A percentile compares a stretch with the other conserved stretches of the same genome.
Evolutionary conservation across 2,329 filamentous ascomycete species (phyloP).

Genomic region (Venturia carpophila): DNA sequence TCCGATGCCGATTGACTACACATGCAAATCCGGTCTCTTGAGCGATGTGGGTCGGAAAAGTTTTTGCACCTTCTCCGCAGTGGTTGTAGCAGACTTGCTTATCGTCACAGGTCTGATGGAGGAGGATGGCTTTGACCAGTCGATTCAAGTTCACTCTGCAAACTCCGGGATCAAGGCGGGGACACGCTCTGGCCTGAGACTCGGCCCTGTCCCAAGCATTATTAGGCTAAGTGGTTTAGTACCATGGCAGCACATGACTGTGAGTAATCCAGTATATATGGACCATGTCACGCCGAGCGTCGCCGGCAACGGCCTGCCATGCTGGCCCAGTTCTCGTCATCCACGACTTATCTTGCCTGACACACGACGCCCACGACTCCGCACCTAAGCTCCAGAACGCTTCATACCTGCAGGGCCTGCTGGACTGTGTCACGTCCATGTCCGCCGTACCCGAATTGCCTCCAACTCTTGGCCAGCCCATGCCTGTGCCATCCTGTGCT

Average conservation of each 20-base stretch:
- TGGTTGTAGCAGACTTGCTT: neutral
- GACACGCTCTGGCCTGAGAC: neutral
- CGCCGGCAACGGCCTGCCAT: neutral
- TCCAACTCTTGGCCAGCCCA: neutral
- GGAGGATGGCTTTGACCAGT: neutral
- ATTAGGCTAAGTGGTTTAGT: neutral
- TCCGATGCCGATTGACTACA: neutral
- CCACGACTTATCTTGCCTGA: neutral
- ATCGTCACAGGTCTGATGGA: neutral
- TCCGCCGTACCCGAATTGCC: neutral
- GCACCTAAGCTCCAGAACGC: neutral
- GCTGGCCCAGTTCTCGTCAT: neutral
- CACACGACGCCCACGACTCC: neutral
- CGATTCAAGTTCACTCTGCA: neutral
- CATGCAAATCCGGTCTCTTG: neutral
- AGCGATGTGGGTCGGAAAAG: neutral
- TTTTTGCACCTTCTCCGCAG: neutral
- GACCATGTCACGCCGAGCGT: neutral
- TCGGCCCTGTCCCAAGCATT: neutral
- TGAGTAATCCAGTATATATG: neutral
- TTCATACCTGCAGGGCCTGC: constrained; percentile 4
- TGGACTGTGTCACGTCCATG: constrained; percentile 5
- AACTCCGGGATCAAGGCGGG: neutral
- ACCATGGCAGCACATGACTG: neutral
- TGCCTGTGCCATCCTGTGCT: constrained; percentile 7